Evolutionary conservation across 2,329 filamentous ascomycete genomes (phyloP), one percentile per base, ranked within the genome.

Genomic region (Cladobotryum protrusum): DNA sequence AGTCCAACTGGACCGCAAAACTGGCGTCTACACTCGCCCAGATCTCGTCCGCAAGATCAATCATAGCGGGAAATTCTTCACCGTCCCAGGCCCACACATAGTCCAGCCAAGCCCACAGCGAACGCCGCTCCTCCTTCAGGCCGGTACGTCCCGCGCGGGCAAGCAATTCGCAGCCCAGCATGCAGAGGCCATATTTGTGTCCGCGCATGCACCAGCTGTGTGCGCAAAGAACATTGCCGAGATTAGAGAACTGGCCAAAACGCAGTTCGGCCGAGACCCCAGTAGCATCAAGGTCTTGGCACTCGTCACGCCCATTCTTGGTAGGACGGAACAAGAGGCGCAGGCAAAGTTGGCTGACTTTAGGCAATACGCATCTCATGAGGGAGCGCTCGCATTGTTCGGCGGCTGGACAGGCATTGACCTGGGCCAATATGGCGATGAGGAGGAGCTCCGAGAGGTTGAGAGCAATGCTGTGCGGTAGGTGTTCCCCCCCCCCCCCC

Each of bases 141-240:
- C 85, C 0, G 85, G 85, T 0, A 85, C 84, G 0, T 85, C 81
- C 0, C 78, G 74, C 45, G 75, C 82, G 0, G 85, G 84, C 2
- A 86, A 84, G 62, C 64, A 68, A 0, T 88, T 89, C 57, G 83
- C 83, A 0, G 82, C 83, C 0, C 78, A 83, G 56, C 83, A 88
- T 60, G 85, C 85, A 0, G 85, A 89, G 59, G 83, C 78, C 2
- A 83, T 88, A 45, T 88, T 88, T 57, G 77, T 86, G 1, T 83
- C 79, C 0, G 81, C 81, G 0, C 83, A 87, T 61, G 77, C 77
- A 1, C 81, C 85, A 0, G 69, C 72, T 1, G 78, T 83, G 0
- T 79, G 83, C 24, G 76, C 77, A 2, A 80, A 78, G 59, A 82
- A 74, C 33, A 78, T 88, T 15, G 73, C 78, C 1, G 82, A 86